Base-by-base conservation (phyloP, 192 early-diverging fungal species). In the Coemansia sp. region DNA sequence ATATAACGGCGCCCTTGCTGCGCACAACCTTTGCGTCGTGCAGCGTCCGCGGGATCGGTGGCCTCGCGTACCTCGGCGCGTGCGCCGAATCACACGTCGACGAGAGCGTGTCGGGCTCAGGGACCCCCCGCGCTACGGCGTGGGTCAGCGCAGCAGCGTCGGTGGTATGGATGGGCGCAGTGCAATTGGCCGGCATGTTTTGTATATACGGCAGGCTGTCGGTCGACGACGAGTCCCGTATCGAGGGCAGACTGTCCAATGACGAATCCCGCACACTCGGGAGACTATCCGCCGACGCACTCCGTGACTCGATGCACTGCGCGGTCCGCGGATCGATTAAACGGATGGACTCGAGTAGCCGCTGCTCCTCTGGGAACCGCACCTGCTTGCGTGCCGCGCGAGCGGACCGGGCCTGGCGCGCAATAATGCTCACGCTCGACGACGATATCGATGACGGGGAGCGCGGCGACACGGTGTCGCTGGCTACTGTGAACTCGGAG, bases 331-430 rank as follows among this genome's bases (percentile, higher is more conserved):
- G 76, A 21, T 79, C 70, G 19, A 73, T 58, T 19, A 73, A 21
- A 0, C 70, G 58, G 27, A 79, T 79, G 14, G 69, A 73, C 50
- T 72, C 66, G 12, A 79, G 58, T 44, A 73, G 46, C 23, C 66
- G 56, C 47, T 53, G 43, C 40, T 79, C 70, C 30, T 73, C 76
- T 0, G 76, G 76, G 28, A 79, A 79, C 46, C 70, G 57, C 33
- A 79, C 76, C 1, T 52, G 44, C 54, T 79, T 79, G 30, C 64
- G 49, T 1, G 63, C 28, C 1, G 50, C 49, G 5, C 46, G 9
- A 0, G 56, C 32, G 12, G 60, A 52, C 35, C 60, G 33, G 14
- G 31, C 31, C 21, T 50, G 59, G 1, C 58, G 56, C 0, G 47
- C 33, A 11, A 49, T 16, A 11, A 49, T 16, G 23, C 47, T 49